A percentile compares a stretch with the other conserved stretches of the same genome.
phyloP scores from a whole-genome alignment of 768 basidiomycete species.

The Filobasidium floriforme region DNA sequence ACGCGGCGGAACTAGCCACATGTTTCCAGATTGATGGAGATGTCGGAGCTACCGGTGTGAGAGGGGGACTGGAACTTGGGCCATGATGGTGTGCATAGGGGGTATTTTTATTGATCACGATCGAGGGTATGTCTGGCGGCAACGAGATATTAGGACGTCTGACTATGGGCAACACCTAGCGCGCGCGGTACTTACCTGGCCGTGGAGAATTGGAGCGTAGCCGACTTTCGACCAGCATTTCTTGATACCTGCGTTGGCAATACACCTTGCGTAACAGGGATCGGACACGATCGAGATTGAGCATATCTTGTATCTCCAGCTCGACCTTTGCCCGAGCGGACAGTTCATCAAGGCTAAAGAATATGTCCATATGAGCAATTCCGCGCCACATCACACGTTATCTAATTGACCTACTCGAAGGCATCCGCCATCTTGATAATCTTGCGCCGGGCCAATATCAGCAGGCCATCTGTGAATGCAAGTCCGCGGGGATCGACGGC shows the following conservation, averaged over 20 bases:
- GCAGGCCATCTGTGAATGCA: slow-evolving; percentile 81
- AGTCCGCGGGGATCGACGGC: slow-evolving; percentile 70
- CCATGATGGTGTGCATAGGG: too few species aligned
- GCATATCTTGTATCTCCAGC: slow-evolving; percentile 70
- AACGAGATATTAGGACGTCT: too few species aligned
- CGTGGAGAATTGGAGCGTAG: slow-evolving; percentile 17
- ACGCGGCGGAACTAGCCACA: too few species aligned
- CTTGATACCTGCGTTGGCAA: slow-evolving; percentile 58
- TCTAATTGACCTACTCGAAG: slow-evolving; percentile 58
- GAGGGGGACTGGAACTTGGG: too few species aligned
- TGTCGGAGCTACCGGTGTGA: too few species aligned
- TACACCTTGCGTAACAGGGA: slow-evolving; percentile 71
- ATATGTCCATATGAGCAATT: neutral
- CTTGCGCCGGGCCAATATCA: slow-evolving; percentile 81
- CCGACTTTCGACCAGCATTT: neutral
- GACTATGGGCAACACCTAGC: too few species aligned
- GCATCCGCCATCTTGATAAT: slow-evolving; percentile 83
- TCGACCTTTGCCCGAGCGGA: slow-evolving; percentile 67
- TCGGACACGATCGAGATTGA: slow-evolving; percentile 75
- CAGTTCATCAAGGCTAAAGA: slow-evolving; percentile 66
- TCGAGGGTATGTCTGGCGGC: too few species aligned
- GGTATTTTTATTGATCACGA: too few species aligned
- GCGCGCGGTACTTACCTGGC: too few species aligned
- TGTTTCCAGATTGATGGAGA: too few species aligned
- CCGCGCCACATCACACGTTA: neutral